A percentile compares a stretch with the other conserved stretches of the same genome.
phyloP scores from a whole-genome alignment of 176 grass and related monocot species.

The Zizania latifolia region DNA sequence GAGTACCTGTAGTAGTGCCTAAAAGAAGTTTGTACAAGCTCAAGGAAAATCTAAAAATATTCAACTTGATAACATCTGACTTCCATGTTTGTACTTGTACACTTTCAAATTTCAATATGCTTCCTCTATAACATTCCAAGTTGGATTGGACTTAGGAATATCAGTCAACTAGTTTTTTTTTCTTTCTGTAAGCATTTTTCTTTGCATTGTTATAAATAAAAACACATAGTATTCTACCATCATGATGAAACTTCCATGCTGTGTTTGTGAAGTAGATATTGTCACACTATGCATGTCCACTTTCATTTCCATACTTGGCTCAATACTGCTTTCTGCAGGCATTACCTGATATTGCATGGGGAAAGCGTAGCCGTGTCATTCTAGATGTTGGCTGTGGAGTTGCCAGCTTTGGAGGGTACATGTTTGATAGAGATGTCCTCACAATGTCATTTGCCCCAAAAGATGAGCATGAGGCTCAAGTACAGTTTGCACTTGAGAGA shows the following conservation, averaged over 20 bases:
- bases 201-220: background rate
- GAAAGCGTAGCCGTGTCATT: constrained; percentile 68
- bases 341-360: constrained; percentile 89
- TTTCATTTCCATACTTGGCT: background rate
- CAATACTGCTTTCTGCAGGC: constrained; percentile 45
- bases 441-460: constrained; percentile 99
- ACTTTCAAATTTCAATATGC: too few species aligned
- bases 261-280: background rate
- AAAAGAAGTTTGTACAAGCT: background rate
- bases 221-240: background rate
- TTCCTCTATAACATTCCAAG: background rate
- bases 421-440: constrained; percentile 95
- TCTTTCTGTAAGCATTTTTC: background rate
- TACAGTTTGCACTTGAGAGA: constrained; percentile 97
- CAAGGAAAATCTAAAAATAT: background rate
- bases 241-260: background rate
- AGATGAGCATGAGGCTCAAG: constrained; percentile 99
- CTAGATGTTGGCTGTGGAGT: constrained; percentile 98
- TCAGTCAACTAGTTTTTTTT: background rate
- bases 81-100: too few species aligned
- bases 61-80: background rate
- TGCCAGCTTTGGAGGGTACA: constrained; percentile 96
- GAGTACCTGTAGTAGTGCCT: too few species aligned
- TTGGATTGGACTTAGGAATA: background rate
- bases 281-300: background rate